Conservation (phyloP, 345 rosid genomes). For the Conringia planisiliqua region DNA sequence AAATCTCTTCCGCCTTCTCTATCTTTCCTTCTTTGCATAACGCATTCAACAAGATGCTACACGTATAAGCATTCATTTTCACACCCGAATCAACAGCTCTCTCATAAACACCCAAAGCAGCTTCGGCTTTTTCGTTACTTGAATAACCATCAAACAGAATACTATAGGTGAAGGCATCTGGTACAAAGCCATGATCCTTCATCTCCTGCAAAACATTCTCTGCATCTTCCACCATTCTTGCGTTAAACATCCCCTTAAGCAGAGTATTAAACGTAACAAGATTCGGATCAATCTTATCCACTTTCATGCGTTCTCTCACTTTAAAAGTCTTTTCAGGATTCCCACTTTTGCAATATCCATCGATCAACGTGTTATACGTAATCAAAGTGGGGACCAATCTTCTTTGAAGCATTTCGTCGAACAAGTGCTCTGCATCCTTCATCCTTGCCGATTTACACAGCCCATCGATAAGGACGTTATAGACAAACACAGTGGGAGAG, state of each 20-base stretch:
- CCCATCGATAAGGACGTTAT: slow-evolving; percentile 61
- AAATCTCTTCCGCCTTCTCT: slow-evolving; percentile 62
- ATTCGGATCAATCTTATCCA: slow-evolving; percentile 47
- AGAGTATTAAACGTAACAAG: slow-evolving; percentile 68
- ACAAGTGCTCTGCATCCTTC: slow-evolving; percentile 59
- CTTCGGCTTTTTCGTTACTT: slow-evolving; percentile 39
- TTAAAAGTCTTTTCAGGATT: slow-evolving; percentile 43
- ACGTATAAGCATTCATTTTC: slow-evolving; percentile 49
- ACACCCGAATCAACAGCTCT: slow-evolving; percentile 39
- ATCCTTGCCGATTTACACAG: slow-evolving; percentile 54
- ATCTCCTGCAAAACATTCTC: slow-evolving; percentile 54
- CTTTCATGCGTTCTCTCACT: slow-evolving; percentile 55
- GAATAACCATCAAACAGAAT: slow-evolving; percentile 53
- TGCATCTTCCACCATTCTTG: slow-evolving; percentile 56
- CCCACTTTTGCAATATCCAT: slow-evolving; percentile 69
- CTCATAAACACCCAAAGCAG: slow-evolving; percentile 50
- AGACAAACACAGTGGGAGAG: slow-evolving; percentile 49
- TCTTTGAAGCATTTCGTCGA: slow-evolving; percentile 55
- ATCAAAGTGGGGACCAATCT: slow-evolving; percentile 42
- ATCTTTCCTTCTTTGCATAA: slow-evolving; percentile 60
- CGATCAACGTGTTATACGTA: slow-evolving; percentile 67
- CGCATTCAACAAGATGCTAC: slow-evolving; percentile 54
- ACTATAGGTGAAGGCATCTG: slow-evolving; percentile 61
- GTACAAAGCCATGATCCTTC: slow-evolving; percentile 55
- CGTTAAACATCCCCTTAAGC: slow-evolving; percentile 57